Percentiles rank a stretch among this genome's conserved stretches.
phyloP scores from a whole-genome alignment of 495 filamentous ascomycete species.

The Daldinia bambusicola region DNA sequence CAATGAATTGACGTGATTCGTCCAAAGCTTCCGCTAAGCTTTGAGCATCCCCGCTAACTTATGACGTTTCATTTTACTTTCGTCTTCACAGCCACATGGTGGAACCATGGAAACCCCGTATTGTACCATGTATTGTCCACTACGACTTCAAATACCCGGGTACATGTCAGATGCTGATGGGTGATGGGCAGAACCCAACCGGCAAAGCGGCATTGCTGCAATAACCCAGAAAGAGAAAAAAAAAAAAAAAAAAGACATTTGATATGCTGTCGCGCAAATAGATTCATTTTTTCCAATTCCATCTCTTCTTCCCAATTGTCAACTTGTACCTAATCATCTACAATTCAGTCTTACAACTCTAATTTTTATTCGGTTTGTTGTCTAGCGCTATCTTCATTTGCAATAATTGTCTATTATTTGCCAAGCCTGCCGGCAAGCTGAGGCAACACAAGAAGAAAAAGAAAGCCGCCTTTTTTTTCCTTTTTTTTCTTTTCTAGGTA shows the following conservation, averaged over 20 bases:
- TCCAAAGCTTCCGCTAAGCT: slow-evolving; percentile 10
- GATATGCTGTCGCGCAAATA: slow-evolving; percentile 7
- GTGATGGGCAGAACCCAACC: slow-evolving; percentile 19
- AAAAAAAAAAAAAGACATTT: slow-evolving; percentile 11
- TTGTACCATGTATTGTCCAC: no score
- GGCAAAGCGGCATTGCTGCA: slow-evolving; percentile 34
- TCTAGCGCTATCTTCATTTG: background rate
- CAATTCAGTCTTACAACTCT: background rate
- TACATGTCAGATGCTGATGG: slow-evolving; percentile 1
- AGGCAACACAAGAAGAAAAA: background rate
- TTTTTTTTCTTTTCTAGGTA: slow-evolving; percentile 22
- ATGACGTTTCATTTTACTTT: slow-evolving; percentile 24
- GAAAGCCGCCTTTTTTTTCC: background rate
- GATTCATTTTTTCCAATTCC: slow-evolving; percentile 1
- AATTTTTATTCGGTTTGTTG: slow-evolving; percentile 1
- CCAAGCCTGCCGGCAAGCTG: slow-evolving; percentile 15
- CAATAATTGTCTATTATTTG: slow-evolving; percentile 13
- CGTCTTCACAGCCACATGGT: slow-evolving; percentile 28
- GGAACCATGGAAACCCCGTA: background rate
- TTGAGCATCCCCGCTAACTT: slow-evolving; percentile 22
- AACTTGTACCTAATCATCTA: background rate
- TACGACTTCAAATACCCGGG: background rate
- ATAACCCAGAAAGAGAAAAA: background rate
- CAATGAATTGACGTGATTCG: slow-evolving; percentile 16
- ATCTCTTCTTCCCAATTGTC: background rate